Percentiles rank a stretch among this genome's conserved stretches.
Evolutionary conservation across 345 rosid species (phyloP).

Genomic region (Pseudoturritis turrita): DNA sequence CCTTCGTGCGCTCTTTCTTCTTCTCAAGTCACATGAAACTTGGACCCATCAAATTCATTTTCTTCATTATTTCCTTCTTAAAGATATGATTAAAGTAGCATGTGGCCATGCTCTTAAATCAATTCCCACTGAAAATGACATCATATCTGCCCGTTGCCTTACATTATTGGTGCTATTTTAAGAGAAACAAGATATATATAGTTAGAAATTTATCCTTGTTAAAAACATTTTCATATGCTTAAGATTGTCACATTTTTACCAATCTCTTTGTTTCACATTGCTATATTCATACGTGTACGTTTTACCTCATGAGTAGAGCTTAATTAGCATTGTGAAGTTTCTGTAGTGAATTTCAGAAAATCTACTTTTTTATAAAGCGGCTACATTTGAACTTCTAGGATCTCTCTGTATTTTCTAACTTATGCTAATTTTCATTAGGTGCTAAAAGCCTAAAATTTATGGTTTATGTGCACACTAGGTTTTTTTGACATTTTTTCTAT

Average conservation of each 20-base stretch:
- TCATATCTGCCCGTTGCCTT: constrained; percentile 15
- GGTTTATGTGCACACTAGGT: too few species aligned
- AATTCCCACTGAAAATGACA: constrained; percentile 33
- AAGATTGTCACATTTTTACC: neutral
- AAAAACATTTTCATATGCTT: neutral
- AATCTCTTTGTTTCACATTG: neutral
- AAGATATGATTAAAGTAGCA: constrained; percentile 20
- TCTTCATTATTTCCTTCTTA: constrained; percentile 13
- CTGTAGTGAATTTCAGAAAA: neutral
- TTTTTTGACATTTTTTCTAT: too few species aligned
- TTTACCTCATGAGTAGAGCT: neutral
- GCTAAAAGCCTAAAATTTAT: too few species aligned
- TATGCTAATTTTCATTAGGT: too few species aligned
- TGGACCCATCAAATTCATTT: constrained; percentile 27
- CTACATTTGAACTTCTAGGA: too few species aligned
- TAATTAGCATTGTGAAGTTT: neutral
- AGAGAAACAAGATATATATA: neutral
- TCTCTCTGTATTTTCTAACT: too few species aligned
- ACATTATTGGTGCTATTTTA: constrained; percentile 26
- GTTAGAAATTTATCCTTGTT: neutral
- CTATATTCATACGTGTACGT: neutral
- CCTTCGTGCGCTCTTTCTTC: neutral
- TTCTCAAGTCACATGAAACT: constrained; percentile 22
- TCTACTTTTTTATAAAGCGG: too few species aligned
- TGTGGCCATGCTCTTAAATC: constrained; percentile 28